Evolutionary conservation across 2,329 filamentous ascomycete species (phyloP).

Genomic region (Neofusicoccum sp.): DNA sequence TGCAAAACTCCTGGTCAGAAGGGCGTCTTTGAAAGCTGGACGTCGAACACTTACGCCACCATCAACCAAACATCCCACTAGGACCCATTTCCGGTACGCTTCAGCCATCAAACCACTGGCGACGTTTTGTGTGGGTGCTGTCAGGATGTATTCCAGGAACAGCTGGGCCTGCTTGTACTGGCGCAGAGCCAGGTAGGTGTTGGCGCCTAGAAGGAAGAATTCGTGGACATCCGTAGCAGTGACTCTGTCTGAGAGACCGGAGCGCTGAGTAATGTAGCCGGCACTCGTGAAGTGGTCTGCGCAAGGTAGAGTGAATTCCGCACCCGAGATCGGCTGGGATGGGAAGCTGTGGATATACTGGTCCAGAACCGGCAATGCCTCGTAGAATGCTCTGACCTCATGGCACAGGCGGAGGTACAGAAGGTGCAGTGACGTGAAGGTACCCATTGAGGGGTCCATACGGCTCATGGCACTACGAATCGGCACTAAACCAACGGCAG

Average conservation of each 20-base stretch:
- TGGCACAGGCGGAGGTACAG: conserved; percentile 58
- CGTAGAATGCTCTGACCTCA: conserved; percentile 52
- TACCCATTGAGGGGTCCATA: conserved; percentile 64
- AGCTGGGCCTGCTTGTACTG: conserved; percentile 45
- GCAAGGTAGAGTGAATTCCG: conserved; percentile 39
- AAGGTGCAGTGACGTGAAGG: conserved; percentile 65
- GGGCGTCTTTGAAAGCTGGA: no score
- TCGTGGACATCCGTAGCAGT: conserved; percentile 54
- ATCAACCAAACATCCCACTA: conserved; percentile 69
- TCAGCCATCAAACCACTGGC: conserved; percentile 79
- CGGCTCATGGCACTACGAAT: conserved; percentile 57
- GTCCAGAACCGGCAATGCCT: conserved; percentile 61
- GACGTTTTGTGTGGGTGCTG: conserved; percentile 63
- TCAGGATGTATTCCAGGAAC: conserved; percentile 54
- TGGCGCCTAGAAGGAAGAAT: conserved; percentile 52
- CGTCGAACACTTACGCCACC: conserved; percentile 55
- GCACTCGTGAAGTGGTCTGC: conserved; percentile 45
- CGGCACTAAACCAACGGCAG: conserved; percentile 36
- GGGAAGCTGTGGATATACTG: conserved; percentile 67
- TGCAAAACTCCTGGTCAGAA: conserved; percentile 23
- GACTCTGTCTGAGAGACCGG: conserved; percentile 58
- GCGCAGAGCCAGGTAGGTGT: conserved; percentile 46
- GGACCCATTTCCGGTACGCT: conserved; percentile 86
- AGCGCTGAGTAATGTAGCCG: conserved; percentile 60
- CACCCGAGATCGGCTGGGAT: conserved; percentile 29